phyloP scores from a whole-genome alignment of 331 rosid genomes.

The Quercus lobata region DNA sequence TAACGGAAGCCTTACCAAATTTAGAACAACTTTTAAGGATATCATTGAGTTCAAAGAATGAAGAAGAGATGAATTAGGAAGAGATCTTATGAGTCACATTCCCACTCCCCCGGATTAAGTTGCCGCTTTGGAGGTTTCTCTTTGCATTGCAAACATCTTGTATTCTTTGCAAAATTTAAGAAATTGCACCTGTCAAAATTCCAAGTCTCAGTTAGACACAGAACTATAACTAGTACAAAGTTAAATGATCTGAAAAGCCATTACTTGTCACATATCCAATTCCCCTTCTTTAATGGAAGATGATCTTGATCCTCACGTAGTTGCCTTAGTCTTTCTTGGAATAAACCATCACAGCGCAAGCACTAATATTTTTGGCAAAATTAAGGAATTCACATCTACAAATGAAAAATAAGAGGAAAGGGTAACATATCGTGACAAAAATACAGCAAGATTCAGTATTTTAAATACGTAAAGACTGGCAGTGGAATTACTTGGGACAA shows the following conservation, averaged over 20 bases:
- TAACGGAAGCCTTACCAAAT: constrained; percentile 1
- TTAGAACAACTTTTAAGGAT: not conserved
- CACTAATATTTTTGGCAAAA: constrained; percentile 76
- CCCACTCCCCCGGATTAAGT: constrained; percentile 87
- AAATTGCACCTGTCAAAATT: constrained; percentile 65
- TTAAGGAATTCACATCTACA: constrained; percentile 68
- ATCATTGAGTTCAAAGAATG: not conserved
- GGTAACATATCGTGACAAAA: constrained; percentile 5
- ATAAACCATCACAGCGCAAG: constrained; percentile 57
- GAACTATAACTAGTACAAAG: constrained; percentile 4
- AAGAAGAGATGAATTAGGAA: not conserved
- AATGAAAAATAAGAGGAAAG: constrained; percentile 17
- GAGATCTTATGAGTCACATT: constrained; percentile 74
- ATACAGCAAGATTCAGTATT: not conserved
- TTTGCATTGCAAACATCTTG: constrained; percentile 73
- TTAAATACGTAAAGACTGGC: constrained; percentile 3
- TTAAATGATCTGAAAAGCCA: constrained; percentile 8
- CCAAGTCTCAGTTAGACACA: constrained; percentile 16
- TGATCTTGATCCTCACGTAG: constrained; percentile 47
- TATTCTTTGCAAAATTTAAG: constrained; percentile 77
- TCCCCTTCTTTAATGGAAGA: constrained; percentile 82
- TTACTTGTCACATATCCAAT: constrained; percentile 81
- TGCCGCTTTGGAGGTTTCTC: constrained; percentile 78
- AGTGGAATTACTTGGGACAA: constrained; percentile 58
- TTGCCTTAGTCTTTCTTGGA: constrained; percentile 47